Base-by-base conservation (phyloP, 305 asterid genomes). In the Andrographis paniculata region DNA sequence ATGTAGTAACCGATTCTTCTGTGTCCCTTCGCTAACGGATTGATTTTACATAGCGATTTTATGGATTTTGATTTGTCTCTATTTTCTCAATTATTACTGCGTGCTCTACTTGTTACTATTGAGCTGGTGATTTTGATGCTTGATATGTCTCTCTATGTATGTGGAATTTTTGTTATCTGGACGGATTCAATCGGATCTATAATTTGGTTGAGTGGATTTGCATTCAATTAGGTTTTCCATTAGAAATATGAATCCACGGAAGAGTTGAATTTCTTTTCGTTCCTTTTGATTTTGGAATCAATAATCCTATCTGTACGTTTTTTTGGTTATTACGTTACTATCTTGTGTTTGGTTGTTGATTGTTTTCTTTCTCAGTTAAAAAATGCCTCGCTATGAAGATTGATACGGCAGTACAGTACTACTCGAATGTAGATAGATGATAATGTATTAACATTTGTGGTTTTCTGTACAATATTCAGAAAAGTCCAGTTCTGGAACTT, bases 341-440 rank as follows among this genome's bases (percentile, higher is more conserved):
- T 6, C n/a, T 17, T 39, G 28, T 17, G 22, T 31, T 24, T 41
- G 24, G 11, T 42, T 18, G 42, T 20, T 24, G 30, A 18, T 18
- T 15, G 53, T 58, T 4, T 17, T 20, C n/a, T n/a, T 18, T 9
- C 45, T 56, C 70, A 71, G 83, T 58, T 55, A 0, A 45, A 76
- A 52, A 43, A 86, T 89, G 98, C 93, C 98, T 42, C 82, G 94
- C 1, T 69, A 82, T 20, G 97, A 85, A 48, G 94, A 85, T 52
- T 72, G 93, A 14, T 70, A 76, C 60, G 82, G 91, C 39, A 59
- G 65, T n/a, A n/a, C n/a, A n/a, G n/a, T n/a, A n/a, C n/a, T n/a
- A n/a, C n/a, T n/a, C n/a, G n/a, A n/a, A n/a, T n/a, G n/a, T n/a
- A n/a, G n/a, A n/a, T n/a, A n/a, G n/a, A n/a, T n/a, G n/a, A n/a